Percentiles rank a stretch among this genome's conserved stretches.
Evolutionary conservation across 2,329 filamentous ascomycete genomes (phyloP).

Genomic region (Pseudogymnoascus sp.): DNA sequence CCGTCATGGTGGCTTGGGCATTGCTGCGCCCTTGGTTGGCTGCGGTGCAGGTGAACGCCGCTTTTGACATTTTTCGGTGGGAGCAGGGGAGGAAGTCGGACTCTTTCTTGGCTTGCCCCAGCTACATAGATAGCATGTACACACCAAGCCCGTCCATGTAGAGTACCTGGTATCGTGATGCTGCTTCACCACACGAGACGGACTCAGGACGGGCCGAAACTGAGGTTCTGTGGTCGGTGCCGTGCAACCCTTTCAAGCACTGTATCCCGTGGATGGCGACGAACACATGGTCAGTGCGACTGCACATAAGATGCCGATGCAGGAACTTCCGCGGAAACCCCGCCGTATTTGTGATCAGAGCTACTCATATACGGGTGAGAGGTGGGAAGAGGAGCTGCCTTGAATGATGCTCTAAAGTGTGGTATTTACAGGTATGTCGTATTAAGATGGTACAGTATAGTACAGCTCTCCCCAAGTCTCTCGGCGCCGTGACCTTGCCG

Average conservation of each 20-base stretch:
- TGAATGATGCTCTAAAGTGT: background rate
- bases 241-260: background rate
- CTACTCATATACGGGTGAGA: background rate
- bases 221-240: background rate
- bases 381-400: background rate
- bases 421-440: conserved; percentile 1
- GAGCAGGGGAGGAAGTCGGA: background rate
- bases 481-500: background rate
- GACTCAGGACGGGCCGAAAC: background rate
- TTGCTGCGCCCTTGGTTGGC: background rate
- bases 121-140: conserved; percentile 3
- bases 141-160: background rate
- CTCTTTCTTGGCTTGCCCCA: background rate
- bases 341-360: background rate
- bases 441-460: conserved; percentile 5
- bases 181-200: background rate
- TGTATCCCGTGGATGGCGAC: background rate
- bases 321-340: background rate
- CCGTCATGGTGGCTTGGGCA: background rate
- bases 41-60: background rate
- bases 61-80: background rate
- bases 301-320: background rate
- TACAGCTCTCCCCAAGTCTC: background rate
- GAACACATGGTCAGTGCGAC: conserved; percentile 5
- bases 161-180: background rate